A percentile compares a stretch with the other conserved stretches of the same genome.
These are phyloP conservation scores for Aristolochia contorta DNA, from an alignment of 164 flowering plant genomes.

Conservation along the genomic window DNA sequence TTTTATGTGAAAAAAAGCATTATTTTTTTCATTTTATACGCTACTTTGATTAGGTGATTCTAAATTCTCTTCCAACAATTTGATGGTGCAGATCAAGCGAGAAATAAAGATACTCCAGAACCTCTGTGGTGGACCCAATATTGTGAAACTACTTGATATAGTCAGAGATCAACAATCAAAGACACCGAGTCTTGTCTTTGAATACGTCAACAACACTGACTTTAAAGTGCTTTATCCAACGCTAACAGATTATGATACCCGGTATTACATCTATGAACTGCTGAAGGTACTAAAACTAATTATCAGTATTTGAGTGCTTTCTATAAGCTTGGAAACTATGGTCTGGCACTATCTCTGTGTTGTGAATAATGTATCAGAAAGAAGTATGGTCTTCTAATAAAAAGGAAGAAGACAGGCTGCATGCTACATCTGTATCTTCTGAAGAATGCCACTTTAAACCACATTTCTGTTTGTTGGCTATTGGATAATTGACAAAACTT, in stretches of 20 bases:
- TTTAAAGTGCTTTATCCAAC: conserved; percentile 96
- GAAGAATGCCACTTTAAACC: too few relatives aligned
- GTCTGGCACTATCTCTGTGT: too few relatives aligned
- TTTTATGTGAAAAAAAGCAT: not conserved
- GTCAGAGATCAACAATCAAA: conserved; percentile 98
- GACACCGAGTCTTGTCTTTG: conserved; percentile 95
- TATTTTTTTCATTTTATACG: not conserved
- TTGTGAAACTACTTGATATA: conserved; percentile 92
- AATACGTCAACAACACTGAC: conserved; percentile 91
- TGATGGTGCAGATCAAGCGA: conserved; percentile 75
- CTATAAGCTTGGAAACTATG: too few relatives aligned
- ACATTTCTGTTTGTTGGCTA: too few relatives aligned
- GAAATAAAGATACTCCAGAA: conserved; percentile 94
- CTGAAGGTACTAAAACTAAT: conserved; percentile 42
- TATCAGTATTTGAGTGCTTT: too few relatives aligned
- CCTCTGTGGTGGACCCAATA: conserved; percentile 95
- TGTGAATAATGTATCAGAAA: too few relatives aligned
- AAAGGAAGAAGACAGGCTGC: too few relatives aligned
- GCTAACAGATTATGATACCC: conserved; percentile 76
- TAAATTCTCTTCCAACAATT: not conserved
- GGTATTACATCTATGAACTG: conserved; percentile 92
- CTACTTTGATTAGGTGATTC: not conserved
- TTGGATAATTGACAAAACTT: too few relatives aligned
- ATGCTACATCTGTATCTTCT: too few relatives aligned
- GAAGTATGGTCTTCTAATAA: too few relatives aligned